phyloP scores from a whole-genome alignment of 164 flowering plant genomes.

The Amborella trichopoda region DNA sequence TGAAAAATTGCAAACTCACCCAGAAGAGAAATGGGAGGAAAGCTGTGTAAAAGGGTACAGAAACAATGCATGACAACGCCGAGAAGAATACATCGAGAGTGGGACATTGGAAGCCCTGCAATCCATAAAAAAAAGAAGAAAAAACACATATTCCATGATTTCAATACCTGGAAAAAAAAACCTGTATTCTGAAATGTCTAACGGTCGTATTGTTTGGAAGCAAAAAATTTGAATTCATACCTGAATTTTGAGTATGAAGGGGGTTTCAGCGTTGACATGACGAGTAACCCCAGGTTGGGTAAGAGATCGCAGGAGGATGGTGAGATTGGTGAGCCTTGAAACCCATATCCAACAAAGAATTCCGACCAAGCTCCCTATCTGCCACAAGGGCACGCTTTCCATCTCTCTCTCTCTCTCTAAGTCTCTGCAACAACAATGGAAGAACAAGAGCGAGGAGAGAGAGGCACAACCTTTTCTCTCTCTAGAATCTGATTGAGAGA shows the following conservation, averaged over 20 bases:
- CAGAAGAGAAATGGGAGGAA: conserved; percentile 95
- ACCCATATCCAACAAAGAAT: conserved; percentile 46
- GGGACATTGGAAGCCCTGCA: conserved; percentile 65
- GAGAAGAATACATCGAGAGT: conserved; percentile 70
- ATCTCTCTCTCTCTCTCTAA: too few species aligned
- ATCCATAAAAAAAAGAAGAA: conserved; percentile 3
- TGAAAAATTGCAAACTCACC: conserved; percentile 34
- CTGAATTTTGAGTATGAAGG: conserved; percentile 70
- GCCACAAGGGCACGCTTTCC: too few species aligned
- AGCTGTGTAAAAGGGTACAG: conserved; percentile 96
- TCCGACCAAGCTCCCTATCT: too few species aligned
- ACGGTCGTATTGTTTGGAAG: neutral
- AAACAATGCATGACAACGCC: conserved; percentile 79
- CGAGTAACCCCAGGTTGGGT: conserved; percentile 61
- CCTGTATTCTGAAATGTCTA: neutral
- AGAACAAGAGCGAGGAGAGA: too few species aligned
- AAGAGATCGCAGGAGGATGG: conserved; percentile 64
- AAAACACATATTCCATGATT: neutral
- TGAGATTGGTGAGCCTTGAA: conserved; percentile 46
- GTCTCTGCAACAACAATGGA: too few species aligned
- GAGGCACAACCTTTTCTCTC: too few species aligned
- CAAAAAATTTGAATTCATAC: conserved; percentile 14
- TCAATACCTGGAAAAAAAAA: neutral
- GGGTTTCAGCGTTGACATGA: conserved; percentile 38
- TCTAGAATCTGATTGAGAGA: too few species aligned